phyloP scores from a whole-genome alignment of 208 protist genomes.

The Crithidia sp. region DNA sequence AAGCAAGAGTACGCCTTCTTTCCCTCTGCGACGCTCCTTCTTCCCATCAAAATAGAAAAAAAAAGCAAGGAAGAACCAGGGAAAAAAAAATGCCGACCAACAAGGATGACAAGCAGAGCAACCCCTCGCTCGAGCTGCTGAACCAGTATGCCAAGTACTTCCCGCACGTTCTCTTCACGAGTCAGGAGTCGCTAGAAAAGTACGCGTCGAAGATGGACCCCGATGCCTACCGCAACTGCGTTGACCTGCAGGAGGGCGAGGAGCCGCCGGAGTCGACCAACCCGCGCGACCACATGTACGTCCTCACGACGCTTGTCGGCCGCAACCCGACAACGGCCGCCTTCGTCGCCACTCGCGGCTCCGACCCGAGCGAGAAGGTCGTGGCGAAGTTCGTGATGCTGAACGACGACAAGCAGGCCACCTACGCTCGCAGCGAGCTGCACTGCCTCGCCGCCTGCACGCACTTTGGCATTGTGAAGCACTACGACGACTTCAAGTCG shows the following conservation, averaged over 20 bases:
- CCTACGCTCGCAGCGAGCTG: slow-evolving; percentile 85
- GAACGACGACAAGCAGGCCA: slow-evolving; percentile 82
- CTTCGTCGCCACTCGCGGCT: slow-evolving; percentile 81
- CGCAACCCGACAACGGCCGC: slow-evolving; percentile 85
- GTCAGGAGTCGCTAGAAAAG: slow-evolving; percentile 69
- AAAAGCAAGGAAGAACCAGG: background rate
- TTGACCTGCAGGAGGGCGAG: slow-evolving; percentile 68
- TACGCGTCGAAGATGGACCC: slow-evolving; percentile 49
- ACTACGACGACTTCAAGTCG: slow-evolving; percentile 84
- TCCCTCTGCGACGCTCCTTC: too few relatives aligned
- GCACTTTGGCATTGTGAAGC: slow-evolving; percentile 91
- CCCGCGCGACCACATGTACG: slow-evolving; percentile 84
- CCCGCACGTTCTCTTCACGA: slow-evolving; percentile 78
- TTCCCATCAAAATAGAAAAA: background rate
- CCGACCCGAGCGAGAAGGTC: slow-evolving; percentile 65
- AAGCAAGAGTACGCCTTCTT: too few relatives aligned
- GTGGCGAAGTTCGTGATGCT: slow-evolving; percentile 90
- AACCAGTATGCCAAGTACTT: slow-evolving; percentile 86
- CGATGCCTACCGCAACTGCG: slow-evolving; percentile 31
- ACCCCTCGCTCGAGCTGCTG: slow-evolving; percentile 52
- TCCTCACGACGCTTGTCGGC: slow-evolving; percentile 76
- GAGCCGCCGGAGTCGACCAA: slow-evolving; percentile 65
- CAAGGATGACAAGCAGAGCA: slow-evolving; percentile 37
- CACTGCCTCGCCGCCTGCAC: slow-evolving; percentile 86
- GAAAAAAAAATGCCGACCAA: slow-evolving; percentile 25